A percentile compares a stretch with the other conserved stretches of the same genome.
These are phyloP conservation scores for Afroboletus lepidellus DNA, from an alignment of 1,284 basidiomycete species.

Conservation along the genomic window DNA sequence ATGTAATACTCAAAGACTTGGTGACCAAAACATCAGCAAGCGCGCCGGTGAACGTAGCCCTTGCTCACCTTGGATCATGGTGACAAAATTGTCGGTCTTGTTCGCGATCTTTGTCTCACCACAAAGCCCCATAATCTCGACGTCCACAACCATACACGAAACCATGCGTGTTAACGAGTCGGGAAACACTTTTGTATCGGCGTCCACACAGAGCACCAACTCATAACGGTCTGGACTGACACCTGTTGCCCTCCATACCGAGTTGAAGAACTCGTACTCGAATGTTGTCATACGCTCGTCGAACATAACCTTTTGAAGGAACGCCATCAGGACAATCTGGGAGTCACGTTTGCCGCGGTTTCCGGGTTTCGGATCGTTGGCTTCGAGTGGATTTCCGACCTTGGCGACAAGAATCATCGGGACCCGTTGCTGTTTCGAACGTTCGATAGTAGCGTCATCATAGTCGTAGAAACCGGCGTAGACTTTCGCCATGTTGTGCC, in stretches of 20 bases:
- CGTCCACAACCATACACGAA: conserved; percentile 93
- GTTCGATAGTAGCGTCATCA: conserved; percentile 89
- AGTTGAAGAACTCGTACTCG: conserved; percentile 99
- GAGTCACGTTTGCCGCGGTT: conserved; percentile 99
- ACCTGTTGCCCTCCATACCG: conserved; percentile 91
- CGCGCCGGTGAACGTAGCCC: neutral
- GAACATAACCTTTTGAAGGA: conserved; percentile 98
- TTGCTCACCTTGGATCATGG: conserved; percentile 90
- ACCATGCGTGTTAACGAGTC: conserved; percentile 92
- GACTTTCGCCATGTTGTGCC: conserved; percentile 99
- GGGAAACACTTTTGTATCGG: conserved; percentile 97
- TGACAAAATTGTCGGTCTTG: conserved; percentile 97
- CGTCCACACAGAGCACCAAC: conserved; percentile 95
- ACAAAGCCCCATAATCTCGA: conserved; percentile 98
- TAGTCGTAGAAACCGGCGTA: conserved; percentile 98
- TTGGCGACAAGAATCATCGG: conserved; percentile 96
- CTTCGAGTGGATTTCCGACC: conserved; percentile 89
- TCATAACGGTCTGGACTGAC: conserved; percentile 97
- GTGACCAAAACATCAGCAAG: conserved; percentile 7
- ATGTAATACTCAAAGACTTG: conserved; percentile 99
- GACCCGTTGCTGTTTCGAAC: conserved; percentile 93
- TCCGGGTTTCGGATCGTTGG: conserved; percentile 88
- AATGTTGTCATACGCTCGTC: conserved; percentile 99
- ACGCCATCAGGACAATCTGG: conserved; percentile 97
- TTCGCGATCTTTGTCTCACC: conserved; percentile 99